phyloP scores from a whole-genome alignment of 2,329 filamentous ascomycete genomes.

The Cyclaneusma minus region DNA sequence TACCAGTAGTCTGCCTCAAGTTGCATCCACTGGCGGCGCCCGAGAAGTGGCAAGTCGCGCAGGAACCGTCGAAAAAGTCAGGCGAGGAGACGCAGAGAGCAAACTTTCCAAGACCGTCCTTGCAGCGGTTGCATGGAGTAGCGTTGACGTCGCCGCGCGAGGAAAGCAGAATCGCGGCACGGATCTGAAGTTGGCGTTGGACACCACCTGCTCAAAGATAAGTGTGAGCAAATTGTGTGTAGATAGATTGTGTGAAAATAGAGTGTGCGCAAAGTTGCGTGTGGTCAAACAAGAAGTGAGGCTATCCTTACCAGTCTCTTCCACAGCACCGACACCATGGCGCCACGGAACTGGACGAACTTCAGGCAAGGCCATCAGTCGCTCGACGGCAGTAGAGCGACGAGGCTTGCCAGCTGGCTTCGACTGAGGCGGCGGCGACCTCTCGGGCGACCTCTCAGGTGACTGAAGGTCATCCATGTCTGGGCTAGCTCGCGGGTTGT shows the following conservation, averaged over 20 bases:
- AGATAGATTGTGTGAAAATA: too few relatives aligned
- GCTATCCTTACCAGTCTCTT: conserved; percentile 11
- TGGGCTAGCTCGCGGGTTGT: neutral
- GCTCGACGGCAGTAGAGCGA: conserved; percentile 5
- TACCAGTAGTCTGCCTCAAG: too few relatives aligned
- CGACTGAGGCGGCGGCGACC: neutral
- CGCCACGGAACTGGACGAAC: conserved; percentile 14
- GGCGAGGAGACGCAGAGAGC: conserved; percentile 11
- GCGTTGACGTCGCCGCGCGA: conserved; percentile 8
- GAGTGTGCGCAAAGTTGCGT: too few relatives aligned
- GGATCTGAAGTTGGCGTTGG: conserved; percentile 11
- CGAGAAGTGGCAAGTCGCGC: conserved; percentile 13
- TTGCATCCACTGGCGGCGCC: too few relatives aligned
- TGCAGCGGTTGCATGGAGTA: conserved; percentile 11
- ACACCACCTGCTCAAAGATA: too few relatives aligned
- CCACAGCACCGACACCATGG: conserved; percentile 10
- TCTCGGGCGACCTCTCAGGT: too few relatives aligned
- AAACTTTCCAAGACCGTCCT: conserved; percentile 11
- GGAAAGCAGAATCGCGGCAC: conserved; percentile 10
- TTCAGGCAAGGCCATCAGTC: conserved; percentile 7
- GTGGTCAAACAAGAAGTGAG: too few relatives aligned
- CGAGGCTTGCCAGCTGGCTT: neutral
- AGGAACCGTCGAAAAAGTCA: conserved; percentile 14
- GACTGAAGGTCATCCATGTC: neutral
- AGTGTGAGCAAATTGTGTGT: too few relatives aligned